Conservation (phyloP, 768 basidiomycete species). For the Podaxis carcinomalis region DNA sequence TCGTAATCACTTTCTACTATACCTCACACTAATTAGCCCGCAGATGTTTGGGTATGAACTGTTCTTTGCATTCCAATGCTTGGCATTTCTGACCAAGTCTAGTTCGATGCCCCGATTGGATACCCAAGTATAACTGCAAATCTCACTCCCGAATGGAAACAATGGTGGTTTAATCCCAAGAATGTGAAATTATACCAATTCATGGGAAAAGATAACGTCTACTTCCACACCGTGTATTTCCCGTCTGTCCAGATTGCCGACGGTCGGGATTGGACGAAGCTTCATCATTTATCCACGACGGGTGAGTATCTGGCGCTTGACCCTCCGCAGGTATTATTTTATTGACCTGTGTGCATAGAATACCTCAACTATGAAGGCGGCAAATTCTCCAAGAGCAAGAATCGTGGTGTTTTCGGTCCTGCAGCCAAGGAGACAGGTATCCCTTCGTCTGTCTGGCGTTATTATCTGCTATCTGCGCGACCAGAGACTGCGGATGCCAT, state of each 20-base stretch:
- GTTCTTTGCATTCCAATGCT: not conserved
- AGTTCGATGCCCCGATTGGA: constrained; percentile 97
- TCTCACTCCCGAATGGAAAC: constrained; percentile 91
- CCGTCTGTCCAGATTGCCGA: constrained; percentile 89
- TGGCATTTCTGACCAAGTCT: constrained; percentile 14
- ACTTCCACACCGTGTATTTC: constrained; percentile 96
- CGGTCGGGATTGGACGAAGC: constrained; percentile 86
- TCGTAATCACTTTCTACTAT: not conserved
- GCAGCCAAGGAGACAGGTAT: constrained; percentile 92
- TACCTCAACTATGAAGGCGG: constrained; percentile 98
- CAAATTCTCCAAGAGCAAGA: constrained; percentile 97
- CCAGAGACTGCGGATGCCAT: constrained; percentile 94
- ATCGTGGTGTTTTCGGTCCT: constrained; percentile 95
- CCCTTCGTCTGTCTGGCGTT: constrained; percentile 93
- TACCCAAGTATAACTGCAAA: constrained; percentile 97
- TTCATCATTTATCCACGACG: constrained; percentile 93
- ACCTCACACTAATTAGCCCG: constrained; percentile 4
- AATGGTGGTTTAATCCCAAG: constrained; percentile 94
- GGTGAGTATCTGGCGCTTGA: constrained; percentile 43
- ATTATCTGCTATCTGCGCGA: constrained; percentile 87
- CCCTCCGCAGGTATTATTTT: not conserved
- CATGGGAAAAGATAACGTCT: constrained; percentile 99
- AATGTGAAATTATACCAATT: constrained; percentile 94
- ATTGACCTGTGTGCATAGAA: constrained; percentile 43
- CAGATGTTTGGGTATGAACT: constrained; percentile 88